Evolutionary conservation across 257 asterid species (phyloP).

Genomic region (Paulownia fortunei): DNA sequence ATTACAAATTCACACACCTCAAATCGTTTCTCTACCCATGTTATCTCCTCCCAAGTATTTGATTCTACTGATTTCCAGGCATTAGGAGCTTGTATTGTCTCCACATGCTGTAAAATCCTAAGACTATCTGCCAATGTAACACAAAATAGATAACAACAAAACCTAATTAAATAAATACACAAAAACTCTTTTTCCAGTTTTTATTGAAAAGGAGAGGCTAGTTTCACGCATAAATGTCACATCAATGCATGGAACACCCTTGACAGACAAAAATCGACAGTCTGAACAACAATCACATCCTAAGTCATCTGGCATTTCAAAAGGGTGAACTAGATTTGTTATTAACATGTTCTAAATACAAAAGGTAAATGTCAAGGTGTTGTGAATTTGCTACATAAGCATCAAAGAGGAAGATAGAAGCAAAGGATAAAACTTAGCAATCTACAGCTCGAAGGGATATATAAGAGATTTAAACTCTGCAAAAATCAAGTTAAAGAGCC

Average conservation of each 20-base stretch:
- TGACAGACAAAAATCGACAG: background rate
- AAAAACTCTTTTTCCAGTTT: background rate
- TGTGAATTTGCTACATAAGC: background rate
- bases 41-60: slow-evolving; percentile 65
- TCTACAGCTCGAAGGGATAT: no score
- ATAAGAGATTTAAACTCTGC: no score
- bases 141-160: slow-evolving; percentile 7
- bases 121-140: slow-evolving; percentile 62
- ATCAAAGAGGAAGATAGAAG: background rate
- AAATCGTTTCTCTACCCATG: slow-evolving; percentile 80
- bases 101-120: slow-evolving; percentile 84
- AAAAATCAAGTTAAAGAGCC: background rate
- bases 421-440: background rate
- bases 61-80: slow-evolving; percentile 66
- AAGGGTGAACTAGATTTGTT: background rate
- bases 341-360: no score
- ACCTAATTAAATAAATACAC: background rate
- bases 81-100: slow-evolving; percentile 68
- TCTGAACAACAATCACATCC: background rate
- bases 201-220: background rate
- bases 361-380: background rate
- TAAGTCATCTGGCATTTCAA: background rate
- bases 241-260: background rate
- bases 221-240: background rate
- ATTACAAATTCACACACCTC: slow-evolving; percentile 48